Percentiles rank a stretch among this genome's conserved stretches.
phyloP scores from a whole-genome alignment of 2,329 filamentous ascomycete species.

The Dactylellina drechsleri region DNA sequence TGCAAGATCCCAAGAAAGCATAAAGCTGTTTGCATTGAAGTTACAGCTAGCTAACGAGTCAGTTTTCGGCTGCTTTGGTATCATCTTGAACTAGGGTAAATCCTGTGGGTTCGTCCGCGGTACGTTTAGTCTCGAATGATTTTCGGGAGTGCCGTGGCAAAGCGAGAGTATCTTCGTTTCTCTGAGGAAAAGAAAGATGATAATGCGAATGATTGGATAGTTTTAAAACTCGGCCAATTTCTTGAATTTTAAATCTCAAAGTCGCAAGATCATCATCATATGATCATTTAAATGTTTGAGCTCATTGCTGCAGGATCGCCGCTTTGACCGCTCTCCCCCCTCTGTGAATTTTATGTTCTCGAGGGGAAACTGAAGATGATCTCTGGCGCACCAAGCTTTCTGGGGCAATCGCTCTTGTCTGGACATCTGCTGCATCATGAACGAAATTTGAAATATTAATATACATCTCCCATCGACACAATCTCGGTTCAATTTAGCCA shows the following conservation, averaged over 20 bases:
- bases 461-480: background rate
- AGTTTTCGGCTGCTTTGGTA: too few species aligned
- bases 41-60: too few species aligned
- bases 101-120: too few species aligned
- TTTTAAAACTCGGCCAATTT: slow-evolving; percentile 40
- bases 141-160: background rate
- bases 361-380: too few species aligned
- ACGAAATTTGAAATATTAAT: background rate
- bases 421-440: background rate
- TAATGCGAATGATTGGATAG: slow-evolving; percentile 21
- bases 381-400: background rate
- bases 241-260: slow-evolving; percentile 42
- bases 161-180: background rate
- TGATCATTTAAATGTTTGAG: slow-evolving; percentile 14
- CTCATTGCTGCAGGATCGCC: slow-evolving; percentile 26
- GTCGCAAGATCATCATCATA: slow-evolving; percentile 33
- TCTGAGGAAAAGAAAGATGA: background rate
- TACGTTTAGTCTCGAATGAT: too few species aligned
- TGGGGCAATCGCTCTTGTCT: background rate
- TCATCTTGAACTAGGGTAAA: too few species aligned
- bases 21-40: too few species aligned
- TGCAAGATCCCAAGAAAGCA: too few species aligned
- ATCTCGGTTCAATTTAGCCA: slow-evolving; percentile 32
- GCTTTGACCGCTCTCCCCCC: slow-evolving; percentile 49
- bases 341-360: slow-evolving; percentile 46